Conservation (phyloP, 495 filamentous ascomycete species). For the Xylaria acuta region DNA sequence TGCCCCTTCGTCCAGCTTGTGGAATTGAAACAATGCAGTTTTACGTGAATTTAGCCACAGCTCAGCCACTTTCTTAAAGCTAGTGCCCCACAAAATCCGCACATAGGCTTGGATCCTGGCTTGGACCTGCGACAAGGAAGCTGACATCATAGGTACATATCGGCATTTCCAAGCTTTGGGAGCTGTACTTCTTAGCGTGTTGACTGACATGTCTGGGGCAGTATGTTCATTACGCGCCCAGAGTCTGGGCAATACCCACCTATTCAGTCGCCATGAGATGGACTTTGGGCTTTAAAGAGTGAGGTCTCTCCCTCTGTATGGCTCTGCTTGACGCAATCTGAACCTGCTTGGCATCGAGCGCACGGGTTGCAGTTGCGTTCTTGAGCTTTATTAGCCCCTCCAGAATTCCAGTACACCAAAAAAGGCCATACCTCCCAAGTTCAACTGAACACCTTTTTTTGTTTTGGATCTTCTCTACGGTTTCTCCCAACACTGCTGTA, state of each 20-base stretch:
- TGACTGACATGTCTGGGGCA: constrained; percentile 11
- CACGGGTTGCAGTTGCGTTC: neutral
- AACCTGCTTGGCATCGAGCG: constrained; percentile 17
- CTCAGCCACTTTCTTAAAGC: constrained; percentile 2
- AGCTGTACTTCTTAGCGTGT: neutral
- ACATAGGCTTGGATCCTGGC: too few species aligned
- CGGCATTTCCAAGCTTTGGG: constrained; percentile 16
- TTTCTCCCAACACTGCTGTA: constrained; percentile 7
- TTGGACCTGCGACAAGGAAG: neutral
- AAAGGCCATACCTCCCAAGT: neutral
- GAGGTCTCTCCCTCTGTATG: neutral
- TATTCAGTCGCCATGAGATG: constrained; percentile 5
- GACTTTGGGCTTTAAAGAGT: neutral
- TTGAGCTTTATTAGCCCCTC: neutral
- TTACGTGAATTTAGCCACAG: constrained; percentile 1
- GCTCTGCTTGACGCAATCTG: constrained; percentile 2
- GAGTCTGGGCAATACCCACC: neutral
- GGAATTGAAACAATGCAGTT: too few species aligned
- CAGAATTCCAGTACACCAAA: neutral
- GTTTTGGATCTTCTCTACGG: neutral
- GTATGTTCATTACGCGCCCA: neutral
- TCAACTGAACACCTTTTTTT: neutral
- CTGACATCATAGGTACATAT: constrained; percentile 21
- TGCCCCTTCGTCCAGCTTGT: too few species aligned
- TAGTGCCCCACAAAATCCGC: neutral